phyloP scores from a whole-genome alignment of 371 early-diverging fungal genomes.

The Syncephalastrum monosporum region DNA sequence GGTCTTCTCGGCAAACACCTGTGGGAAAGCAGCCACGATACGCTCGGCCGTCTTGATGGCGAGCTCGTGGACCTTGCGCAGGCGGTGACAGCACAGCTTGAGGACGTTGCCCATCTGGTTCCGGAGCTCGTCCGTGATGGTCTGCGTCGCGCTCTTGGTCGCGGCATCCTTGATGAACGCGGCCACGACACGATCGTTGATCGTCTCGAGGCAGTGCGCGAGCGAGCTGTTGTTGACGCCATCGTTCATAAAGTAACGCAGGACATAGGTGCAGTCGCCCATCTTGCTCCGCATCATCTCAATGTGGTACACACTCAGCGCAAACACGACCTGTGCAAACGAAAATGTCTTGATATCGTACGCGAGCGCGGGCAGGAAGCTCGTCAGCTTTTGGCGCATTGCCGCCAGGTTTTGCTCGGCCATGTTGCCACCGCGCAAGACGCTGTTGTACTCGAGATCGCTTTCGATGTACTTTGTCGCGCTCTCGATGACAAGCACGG shows the following conservation, averaged over 20 bases:
- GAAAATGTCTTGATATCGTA: constrained; percentile 67
- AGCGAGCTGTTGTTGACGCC: constrained; percentile 74
- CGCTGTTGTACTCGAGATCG: constrained; percentile 88
- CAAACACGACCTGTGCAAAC: constrained; percentile 77
- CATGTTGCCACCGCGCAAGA: constrained; percentile 65
- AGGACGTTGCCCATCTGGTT: constrained; percentile 64
- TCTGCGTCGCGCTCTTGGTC: constrained; percentile 47
- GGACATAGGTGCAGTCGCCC: constrained; percentile 69
- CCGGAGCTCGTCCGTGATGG: constrained; percentile 44
- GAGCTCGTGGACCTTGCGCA: constrained; percentile 63
- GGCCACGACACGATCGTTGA: constrained; percentile 62
- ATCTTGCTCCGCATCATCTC: constrained; percentile 77
- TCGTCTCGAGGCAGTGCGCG: constrained; percentile 69
- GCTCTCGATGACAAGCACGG: constrained; percentile 74
- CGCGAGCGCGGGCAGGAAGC: constrained; percentile 38
- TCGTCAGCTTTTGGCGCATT: constrained; percentile 35
- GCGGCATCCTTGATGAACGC: constrained; percentile 59
- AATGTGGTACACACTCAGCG: constrained; percentile 82
- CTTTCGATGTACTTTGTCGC: constrained; percentile 81
- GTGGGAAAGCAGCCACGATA: constrained; percentile 64
- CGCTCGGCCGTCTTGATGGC: constrained; percentile 57
- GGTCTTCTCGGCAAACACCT: constrained; percentile 68
- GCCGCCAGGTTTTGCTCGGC: constrained; percentile 57
- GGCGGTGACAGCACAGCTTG: constrained; percentile 65
- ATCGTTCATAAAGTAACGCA: constrained; percentile 84